Evolutionary conservation across 331 rosid genomes (phyloP).

Genomic region (Pyrus hybrid): DNA sequence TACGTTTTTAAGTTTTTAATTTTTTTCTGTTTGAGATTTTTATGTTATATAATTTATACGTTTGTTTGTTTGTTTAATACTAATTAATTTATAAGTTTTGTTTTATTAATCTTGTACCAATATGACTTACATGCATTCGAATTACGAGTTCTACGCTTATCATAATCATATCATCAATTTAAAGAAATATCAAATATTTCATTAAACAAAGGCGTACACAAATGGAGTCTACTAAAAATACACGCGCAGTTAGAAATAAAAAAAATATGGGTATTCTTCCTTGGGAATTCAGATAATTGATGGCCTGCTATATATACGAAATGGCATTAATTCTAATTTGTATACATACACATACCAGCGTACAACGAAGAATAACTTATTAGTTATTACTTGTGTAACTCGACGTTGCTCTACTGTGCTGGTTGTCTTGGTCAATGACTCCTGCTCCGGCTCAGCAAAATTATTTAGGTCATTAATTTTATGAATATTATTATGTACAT

Average conservation of each 20-base stretch:
- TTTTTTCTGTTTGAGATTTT: too few species aligned
- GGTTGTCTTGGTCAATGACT: constrained; percentile 42
- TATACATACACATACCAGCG: neutral
- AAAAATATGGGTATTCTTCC: neutral
- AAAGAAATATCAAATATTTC: too few species aligned
- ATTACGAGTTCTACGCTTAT: too few species aligned
- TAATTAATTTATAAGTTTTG: too few species aligned
- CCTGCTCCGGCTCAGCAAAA: constrained; percentile 1
- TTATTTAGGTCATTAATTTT: neutral
- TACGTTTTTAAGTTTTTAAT: too few species aligned
- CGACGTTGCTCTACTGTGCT: constrained; percentile 37
- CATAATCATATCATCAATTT: too few species aligned
- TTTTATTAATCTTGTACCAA: too few species aligned
- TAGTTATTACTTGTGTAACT: too few species aligned
- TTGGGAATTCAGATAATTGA: too few species aligned
- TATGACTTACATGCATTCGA: too few species aligned
- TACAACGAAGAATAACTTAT: neutral
- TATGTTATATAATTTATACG: too few species aligned
- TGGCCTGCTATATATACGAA: neutral
- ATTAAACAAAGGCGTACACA: neutral
- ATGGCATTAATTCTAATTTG: neutral
- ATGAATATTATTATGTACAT: neutral
- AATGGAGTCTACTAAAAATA: neutral
- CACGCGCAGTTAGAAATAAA: neutral
- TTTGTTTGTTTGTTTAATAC: too few species aligned